Evolutionary conservation across 164 flowering plant genomes (phyloP).

Genomic region (Stephania yunnanensis): DNA sequence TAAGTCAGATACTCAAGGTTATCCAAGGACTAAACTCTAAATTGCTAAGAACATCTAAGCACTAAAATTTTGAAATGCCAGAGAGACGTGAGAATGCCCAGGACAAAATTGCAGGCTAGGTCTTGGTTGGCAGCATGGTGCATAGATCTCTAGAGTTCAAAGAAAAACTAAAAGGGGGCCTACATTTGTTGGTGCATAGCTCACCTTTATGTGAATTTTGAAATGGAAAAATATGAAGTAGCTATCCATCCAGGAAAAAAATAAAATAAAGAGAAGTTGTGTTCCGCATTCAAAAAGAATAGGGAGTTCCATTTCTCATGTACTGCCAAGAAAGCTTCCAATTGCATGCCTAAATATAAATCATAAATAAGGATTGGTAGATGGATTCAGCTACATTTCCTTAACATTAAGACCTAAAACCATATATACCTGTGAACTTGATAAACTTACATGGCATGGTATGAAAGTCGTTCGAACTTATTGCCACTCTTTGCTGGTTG

Average conservation of each 20-base stretch:
- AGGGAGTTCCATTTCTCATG: neutral
- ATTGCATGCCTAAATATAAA: neutral
- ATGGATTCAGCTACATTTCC: neutral
- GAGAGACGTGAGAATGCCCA: neutral
- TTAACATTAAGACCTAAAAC: neutral
- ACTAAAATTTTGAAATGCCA: neutral
- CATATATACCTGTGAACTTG: neutral
- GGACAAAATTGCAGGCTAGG: neutral
- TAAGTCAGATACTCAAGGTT: no score
- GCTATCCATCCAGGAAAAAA: neutral
- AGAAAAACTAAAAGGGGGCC: neutral
- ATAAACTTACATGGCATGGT: slow-evolving; percentile 77
- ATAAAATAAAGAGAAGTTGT: neutral
- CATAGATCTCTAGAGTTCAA: neutral
- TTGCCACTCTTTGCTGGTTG: slow-evolving; percentile 16
- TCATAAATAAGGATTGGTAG: neutral
- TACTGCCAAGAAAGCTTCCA: neutral
- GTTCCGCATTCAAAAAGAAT: neutral
- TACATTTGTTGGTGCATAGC: neutral
- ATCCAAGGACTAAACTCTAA: no score
- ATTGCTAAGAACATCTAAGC: neutral
- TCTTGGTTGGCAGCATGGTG: neutral
- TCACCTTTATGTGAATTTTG: neutral
- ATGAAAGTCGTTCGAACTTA: slow-evolving; percentile 54
- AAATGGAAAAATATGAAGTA: neutral